Percentiles rank a stretch among this genome's conserved stretches.
Conservation (phyloP, 78 protist genomes). For the Dictyostelium brefeldianum region DNA sequence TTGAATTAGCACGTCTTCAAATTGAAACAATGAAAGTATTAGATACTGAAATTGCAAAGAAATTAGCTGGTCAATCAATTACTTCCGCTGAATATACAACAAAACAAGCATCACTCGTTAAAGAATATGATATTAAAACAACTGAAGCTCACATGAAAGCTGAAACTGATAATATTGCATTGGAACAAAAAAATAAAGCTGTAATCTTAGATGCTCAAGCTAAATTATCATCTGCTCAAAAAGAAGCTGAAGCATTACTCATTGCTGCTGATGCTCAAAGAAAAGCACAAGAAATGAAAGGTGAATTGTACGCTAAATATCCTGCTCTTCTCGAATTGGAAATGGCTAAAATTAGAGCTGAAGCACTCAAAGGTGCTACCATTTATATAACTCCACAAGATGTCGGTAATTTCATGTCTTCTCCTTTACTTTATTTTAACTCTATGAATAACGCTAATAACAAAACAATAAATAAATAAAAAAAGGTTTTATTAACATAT, state of each 20-base stretch:
- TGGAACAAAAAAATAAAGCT: slow-evolving; percentile 38
- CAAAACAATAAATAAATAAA: not conserved
- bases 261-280: slow-evolving; percentile 46
- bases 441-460: not conserved
- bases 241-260: slow-evolving; percentile 53
- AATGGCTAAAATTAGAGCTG: slow-evolving; percentile 59
- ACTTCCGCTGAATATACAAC: slow-evolving; percentile 64
- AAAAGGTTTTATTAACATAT: not conserved
- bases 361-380: slow-evolving; percentile 41
- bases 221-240: slow-evolving; percentile 39
- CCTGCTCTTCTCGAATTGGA: slow-evolving; percentile 36
- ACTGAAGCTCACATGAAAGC: slow-evolving; percentile 64
- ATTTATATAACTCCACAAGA: slow-evolving; percentile 39
- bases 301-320: slow-evolving; percentile 46
- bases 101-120: slow-evolving; percentile 51
- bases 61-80: slow-evolving; percentile 55
- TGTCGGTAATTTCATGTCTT: slow-evolving; percentile 31
- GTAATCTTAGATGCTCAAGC: slow-evolving; percentile 55
- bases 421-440: slow-evolving; percentile 31
- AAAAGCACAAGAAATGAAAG: slow-evolving; percentile 32
- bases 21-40: slow-evolving; percentile 66
- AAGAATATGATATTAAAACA: slow-evolving; percentile 71
- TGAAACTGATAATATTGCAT: slow-evolving; percentile 60
- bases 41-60: slow-evolving; percentile 56
- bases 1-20: slow-evolving; percentile 61